A percentile compares a stretch with the other conserved stretches of the same genome.
phyloP scores from a whole-genome alignment of 176 grass and related monocot genomes.

The Typha latifolia region DNA sequence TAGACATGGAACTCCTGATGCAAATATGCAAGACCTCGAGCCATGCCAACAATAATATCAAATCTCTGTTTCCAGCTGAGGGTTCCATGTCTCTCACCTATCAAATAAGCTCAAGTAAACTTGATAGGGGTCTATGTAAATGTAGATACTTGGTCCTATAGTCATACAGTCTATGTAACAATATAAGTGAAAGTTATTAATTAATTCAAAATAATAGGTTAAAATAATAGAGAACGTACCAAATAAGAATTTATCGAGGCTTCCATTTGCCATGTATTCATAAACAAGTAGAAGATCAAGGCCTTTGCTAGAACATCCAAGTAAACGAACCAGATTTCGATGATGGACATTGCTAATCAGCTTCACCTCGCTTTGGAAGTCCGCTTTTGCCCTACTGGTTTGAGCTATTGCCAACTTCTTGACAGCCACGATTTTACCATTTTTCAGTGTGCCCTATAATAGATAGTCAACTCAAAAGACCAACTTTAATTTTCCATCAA shows the following conservation, averaged over 20 bases:
- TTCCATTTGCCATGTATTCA: slow-evolving; percentile 85
- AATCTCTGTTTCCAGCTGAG: slow-evolving; percentile 73
- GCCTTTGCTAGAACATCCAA: slow-evolving; percentile 70
- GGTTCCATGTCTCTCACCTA: slow-evolving; percentile 48
- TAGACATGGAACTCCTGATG: slow-evolving; percentile 77
- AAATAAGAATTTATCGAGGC: slow-evolving; percentile 78
- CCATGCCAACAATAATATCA: slow-evolving; percentile 72
- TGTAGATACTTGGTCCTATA: not conserved
- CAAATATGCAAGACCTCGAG: slow-evolving; percentile 66
- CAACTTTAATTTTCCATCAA: not conserved
- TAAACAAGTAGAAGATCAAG: slow-evolving; percentile 60
- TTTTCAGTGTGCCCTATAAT: slow-evolving; percentile 59
- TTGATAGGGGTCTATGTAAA: no score
- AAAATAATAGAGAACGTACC: slow-evolving; percentile 32
- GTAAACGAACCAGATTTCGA: slow-evolving; percentile 63
- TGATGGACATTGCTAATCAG: slow-evolving; percentile 91
- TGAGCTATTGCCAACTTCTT: slow-evolving; percentile 47
- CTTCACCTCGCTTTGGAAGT: slow-evolving; percentile 83
- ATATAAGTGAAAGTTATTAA: slow-evolving; percentile 15
- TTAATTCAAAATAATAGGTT: not conserved
- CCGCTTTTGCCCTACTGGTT: slow-evolving; percentile 38
- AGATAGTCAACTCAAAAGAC: slow-evolving; percentile 4
- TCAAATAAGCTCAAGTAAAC: slow-evolving; percentile 1
- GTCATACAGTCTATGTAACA: not conserved
- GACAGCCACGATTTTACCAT: slow-evolving; percentile 72